Conservation (phyloP, 768 basidiomycete genomes). For the Rhizopogon vinicolor region DNA sequence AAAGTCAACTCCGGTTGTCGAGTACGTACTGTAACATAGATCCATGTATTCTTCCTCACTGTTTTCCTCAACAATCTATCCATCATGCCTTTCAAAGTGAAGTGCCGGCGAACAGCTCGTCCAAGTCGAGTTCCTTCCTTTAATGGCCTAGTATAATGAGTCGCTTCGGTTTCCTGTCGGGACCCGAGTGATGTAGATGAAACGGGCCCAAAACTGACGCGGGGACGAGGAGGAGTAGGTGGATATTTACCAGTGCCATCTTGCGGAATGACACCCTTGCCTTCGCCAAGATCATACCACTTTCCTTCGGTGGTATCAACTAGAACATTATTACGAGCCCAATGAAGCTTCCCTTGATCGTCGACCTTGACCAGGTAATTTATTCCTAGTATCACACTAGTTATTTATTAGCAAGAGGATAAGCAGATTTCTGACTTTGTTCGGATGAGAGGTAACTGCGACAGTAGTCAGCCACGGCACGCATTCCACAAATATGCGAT, state of each 20-base stretch:
- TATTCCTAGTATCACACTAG: constrained; percentile 32
- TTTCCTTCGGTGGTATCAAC: constrained; percentile 57
- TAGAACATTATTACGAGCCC: constrained; percentile 52
- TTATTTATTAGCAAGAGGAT: neutral
- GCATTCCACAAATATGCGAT: neutral
- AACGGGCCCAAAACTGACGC: constrained; percentile 16
- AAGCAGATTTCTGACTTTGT: constrained; percentile 35
- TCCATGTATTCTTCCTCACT: constrained; percentile 59
- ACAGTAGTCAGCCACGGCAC: neutral
- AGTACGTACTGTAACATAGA: constrained; percentile 52
- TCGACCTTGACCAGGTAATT: constrained; percentile 64
- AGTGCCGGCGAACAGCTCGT: constrained; percentile 35
- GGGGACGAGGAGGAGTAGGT: constrained; percentile 8
- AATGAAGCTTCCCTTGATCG: constrained; percentile 46
- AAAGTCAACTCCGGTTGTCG: neutral
- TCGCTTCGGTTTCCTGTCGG: constrained; percentile 28
- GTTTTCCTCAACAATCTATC: constrained; percentile 56
- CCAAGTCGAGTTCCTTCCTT: constrained; percentile 33
- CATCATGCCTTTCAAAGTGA: constrained; percentile 48
- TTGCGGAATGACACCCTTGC: constrained; percentile 46
- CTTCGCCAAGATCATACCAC: constrained; percentile 60
- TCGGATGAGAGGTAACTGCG: constrained; percentile 53
- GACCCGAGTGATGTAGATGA: constrained; percentile 11
- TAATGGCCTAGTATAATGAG: constrained; percentile 36
- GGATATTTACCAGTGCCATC: neutral